phyloP scores from a whole-genome alignment of 257 asterid genomes.

The Primulina eburnea region DNA sequence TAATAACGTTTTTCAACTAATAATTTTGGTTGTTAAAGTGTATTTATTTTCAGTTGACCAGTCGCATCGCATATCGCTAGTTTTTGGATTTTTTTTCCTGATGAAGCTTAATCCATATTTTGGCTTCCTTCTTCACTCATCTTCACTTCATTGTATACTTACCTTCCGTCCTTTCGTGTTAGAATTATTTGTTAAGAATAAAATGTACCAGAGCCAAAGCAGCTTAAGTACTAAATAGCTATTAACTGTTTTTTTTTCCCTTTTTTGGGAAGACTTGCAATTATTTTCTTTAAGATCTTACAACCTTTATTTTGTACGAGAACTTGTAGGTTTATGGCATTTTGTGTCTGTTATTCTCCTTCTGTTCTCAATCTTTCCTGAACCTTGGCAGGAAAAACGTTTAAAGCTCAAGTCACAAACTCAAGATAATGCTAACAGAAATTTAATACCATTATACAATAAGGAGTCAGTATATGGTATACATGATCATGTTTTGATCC shows the following conservation, averaged over 20 bases:
- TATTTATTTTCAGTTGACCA: neutral
- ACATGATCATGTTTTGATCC: constrained; percentile 23
- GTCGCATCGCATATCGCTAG: neutral
- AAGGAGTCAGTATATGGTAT: constrained; percentile 27
- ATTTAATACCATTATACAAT: constrained; percentile 27
- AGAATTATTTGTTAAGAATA: no score
- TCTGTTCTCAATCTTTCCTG: constrained; percentile 15
- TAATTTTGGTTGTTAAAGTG: no score
- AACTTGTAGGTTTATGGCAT: neutral
- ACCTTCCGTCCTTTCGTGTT: neutral
- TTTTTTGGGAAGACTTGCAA: neutral
- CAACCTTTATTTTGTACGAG: neutral
- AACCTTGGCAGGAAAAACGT: constrained; percentile 43
- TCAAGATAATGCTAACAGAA: constrained; percentile 30
- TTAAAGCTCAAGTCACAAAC: constrained; percentile 34
- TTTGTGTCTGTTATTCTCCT: no score
- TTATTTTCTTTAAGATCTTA: neutral
- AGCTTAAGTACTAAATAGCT: neutral
- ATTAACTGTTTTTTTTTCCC: no score
- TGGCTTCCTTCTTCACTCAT: neutral
- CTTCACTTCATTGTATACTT: neutral
- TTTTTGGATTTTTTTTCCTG: neutral
- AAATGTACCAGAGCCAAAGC: neutral
- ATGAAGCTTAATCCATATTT: neutral
- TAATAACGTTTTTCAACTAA: no score